Percentiles rank a stretch among this genome's conserved stretches.
These are phyloP conservation scores for Sphagnum magellanicum DNA, from an alignment of 228 moss, liverwort and hornwort species.

Conservation along the genomic window DNA sequence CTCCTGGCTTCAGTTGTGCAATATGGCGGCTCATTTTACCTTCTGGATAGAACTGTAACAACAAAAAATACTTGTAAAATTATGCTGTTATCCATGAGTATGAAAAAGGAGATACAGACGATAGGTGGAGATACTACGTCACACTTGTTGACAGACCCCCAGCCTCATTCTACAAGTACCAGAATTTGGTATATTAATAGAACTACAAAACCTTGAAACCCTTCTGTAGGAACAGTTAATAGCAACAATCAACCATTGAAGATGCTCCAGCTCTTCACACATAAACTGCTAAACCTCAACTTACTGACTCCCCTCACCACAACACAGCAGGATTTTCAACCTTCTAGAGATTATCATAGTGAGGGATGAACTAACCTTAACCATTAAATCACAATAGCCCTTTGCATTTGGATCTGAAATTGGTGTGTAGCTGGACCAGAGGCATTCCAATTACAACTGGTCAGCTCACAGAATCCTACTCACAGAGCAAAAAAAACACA, in stretches of 20 bases:
- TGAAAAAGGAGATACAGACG: too few species aligned
- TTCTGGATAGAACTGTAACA: slow-evolving; percentile 66
- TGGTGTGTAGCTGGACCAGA: slow-evolving; percentile 72
- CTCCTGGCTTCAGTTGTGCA: slow-evolving; percentile 51
- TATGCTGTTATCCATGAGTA: neutral
- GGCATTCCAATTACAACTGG: neutral
- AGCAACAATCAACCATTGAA: neutral
- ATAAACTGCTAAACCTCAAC: neutral
- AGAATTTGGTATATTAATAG: neutral
- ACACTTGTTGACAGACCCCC: too few species aligned
- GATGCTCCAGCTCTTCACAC: neutral
- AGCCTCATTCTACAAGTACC: too few species aligned
- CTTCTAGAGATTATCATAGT: neutral
- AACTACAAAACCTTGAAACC: neutral
- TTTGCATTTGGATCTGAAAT: slow-evolving; percentile 50
- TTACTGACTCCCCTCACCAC: neutral
- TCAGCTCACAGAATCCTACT: neutral
- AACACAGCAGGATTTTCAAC: neutral
- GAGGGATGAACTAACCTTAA: slow-evolving; percentile 45
- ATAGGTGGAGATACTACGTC: too few species aligned
- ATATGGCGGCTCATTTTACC: slow-evolving; percentile 85
- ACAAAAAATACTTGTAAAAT: neutral
- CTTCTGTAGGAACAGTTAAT: neutral
- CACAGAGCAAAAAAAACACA: too few species aligned
- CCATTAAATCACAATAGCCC: slow-evolving; percentile 77